Evolutionary conservation across 345 rosid species (phyloP).

Genomic region (Arabis alpina): DNA sequence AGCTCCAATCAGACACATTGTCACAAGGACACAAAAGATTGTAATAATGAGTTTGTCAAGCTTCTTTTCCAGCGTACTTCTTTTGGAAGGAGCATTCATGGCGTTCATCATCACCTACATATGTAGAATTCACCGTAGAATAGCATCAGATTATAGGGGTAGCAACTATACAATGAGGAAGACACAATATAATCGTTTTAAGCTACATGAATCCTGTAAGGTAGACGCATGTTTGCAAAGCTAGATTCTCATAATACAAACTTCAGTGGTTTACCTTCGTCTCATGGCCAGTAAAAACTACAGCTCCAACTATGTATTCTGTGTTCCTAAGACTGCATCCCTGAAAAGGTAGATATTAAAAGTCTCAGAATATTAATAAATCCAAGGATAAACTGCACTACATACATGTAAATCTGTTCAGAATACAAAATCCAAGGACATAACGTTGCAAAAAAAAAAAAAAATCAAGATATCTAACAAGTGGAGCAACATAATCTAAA

Average conservation of each 20-base stretch:
- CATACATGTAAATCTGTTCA: slow-evolving; percentile 13
- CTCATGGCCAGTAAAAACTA: slow-evolving; percentile 95
- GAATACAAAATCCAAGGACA: not conserved
- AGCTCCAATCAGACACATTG: slow-evolving; percentile 92
- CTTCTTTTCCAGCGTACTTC: slow-evolving; percentile 98
- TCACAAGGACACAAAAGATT: slow-evolving; percentile 81
- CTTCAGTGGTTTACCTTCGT: slow-evolving; percentile 73
- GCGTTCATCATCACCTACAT: slow-evolving; percentile 99
- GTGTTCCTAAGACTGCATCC: slow-evolving; percentile 99
- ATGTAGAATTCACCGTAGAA: slow-evolving; percentile 36
- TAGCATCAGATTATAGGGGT: slow-evolving; percentile 21
- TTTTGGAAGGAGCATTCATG: slow-evolving; percentile 98
- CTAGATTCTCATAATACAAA: slow-evolving; percentile 27
- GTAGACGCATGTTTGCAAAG: slow-evolving; percentile 34
- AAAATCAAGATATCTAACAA: slow-evolving; percentile 6
- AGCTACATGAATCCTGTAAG: slow-evolving; percentile 22
- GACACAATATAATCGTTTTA: slow-evolving; percentile 18
- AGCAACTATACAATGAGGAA: slow-evolving; percentile 17
- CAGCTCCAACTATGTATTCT: slow-evolving; percentile 82
- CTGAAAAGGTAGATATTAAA: slow-evolving; percentile 50
- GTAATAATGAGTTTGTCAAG: slow-evolving; percentile 97
- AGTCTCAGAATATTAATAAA: slow-evolving; percentile 29
- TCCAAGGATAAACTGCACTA: slow-evolving; percentile 5
- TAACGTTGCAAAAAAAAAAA: not conserved
- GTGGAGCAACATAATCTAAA: slow-evolving; percentile 13